Conservation (phyloP, 306 rosid species). For the Quercus gilva region DNA sequence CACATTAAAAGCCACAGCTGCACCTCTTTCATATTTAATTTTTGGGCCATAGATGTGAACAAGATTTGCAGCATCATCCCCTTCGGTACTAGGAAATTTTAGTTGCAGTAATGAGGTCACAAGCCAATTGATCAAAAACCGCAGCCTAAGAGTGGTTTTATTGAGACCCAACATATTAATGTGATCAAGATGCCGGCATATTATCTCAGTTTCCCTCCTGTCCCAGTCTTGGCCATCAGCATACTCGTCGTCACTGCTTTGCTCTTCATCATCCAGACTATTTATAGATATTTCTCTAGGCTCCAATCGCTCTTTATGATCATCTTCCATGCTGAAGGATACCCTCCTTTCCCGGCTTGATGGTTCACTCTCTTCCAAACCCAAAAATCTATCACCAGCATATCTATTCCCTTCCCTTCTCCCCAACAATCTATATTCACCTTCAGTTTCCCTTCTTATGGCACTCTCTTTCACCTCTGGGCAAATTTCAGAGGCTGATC, state of each 20-base stretch:
- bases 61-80: slow-evolving; percentile 45
- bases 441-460: slow-evolving; percentile 95
- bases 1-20: slow-evolving; percentile 87
- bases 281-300: slow-evolving; percentile 60
- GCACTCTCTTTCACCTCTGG: slow-evolving; percentile 77
- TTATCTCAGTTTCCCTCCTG: slow-evolving; percentile 73
- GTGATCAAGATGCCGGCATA: slow-evolving; percentile 77
- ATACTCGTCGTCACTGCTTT: slow-evolving; percentile 68
- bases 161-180: slow-evolving; percentile 83
- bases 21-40: slow-evolving; percentile 86
- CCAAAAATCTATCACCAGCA: slow-evolving; percentile 69
- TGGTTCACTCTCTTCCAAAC: slow-evolving; percentile 70
- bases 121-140: slow-evolving; percentile 93
- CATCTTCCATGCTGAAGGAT: slow-evolving; percentile 81
- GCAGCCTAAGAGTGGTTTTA: slow-evolving; percentile 78
- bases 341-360: slow-evolving; percentile 69
- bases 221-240: slow-evolving; percentile 64
- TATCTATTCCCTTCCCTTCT: slow-evolving; percentile 70
- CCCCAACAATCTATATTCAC: slow-evolving; percentile 86
- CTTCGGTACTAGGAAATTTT: slow-evolving; percentile 52
- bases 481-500: slow-evolving; percentile 47
- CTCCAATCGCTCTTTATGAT: slow-evolving; percentile 51
- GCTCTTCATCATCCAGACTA: slow-evolving; percentile 78
- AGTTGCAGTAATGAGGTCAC: slow-evolving; percentile 87
- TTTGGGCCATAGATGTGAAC: slow-evolving; percentile 89